These are phyloP conservation scores for Carex myosuroides DNA, from an alignment of 176 grass and related monocot species.

Conservation along the genomic window DNA sequence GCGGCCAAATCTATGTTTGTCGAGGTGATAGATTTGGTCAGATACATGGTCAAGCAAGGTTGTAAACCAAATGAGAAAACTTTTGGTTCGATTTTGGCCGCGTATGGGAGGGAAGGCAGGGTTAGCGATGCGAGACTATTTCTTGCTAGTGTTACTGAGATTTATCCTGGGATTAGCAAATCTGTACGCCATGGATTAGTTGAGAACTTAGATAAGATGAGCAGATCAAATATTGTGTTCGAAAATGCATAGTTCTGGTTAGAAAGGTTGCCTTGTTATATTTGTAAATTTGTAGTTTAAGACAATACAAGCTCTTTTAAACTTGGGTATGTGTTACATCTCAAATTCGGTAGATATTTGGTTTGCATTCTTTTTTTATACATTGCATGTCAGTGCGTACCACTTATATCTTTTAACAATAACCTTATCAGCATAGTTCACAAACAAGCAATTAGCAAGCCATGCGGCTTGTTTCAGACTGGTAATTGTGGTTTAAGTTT, in stretches of 20 bases:
- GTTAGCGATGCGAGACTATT: conserved; percentile 49
- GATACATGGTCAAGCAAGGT: conserved; percentile 55
- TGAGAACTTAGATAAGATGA: conserved; percentile 22
- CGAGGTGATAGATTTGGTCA: conserved; percentile 68
- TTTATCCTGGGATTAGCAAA: conserved; percentile 64
- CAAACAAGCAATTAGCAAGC: background rate
- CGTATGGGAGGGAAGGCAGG: conserved; percentile 49
- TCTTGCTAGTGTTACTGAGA: conserved; percentile 43
- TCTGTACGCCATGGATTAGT: conserved; percentile 34
- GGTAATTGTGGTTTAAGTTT: background rate
- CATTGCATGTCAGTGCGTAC: background rate
- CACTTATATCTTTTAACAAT: background rate
- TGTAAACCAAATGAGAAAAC: conserved; percentile 84
- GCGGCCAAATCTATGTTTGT: conserved; percentile 62
- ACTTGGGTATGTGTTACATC: background rate
- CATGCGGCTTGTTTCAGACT: background rate
- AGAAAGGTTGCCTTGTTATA: background rate
- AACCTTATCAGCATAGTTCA: background rate
- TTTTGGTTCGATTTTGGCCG: conserved; percentile 60
- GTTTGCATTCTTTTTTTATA: background rate
- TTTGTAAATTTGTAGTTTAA: background rate
- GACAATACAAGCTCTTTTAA: background rate
- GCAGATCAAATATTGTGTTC: background rate
- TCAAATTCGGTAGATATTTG: background rate
- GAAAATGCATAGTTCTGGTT: background rate